Conservation (phyloP, 2,329 filamentous ascomycete genomes). For the Phyllosticta citrichinensis region DNA sequence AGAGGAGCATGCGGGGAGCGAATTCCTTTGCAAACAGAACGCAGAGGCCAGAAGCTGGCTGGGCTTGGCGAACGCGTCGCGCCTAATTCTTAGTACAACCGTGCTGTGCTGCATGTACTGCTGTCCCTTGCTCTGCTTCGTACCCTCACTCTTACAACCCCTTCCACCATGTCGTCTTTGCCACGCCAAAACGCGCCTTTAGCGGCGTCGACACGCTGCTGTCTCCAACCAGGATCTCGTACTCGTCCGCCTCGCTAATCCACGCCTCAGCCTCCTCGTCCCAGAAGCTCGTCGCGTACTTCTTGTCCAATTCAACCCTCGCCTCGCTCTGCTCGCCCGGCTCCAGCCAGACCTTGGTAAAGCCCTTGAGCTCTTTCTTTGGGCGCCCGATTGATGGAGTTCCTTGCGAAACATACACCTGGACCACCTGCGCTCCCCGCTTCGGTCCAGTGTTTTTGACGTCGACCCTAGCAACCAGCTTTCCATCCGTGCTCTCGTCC, state of each 20-base stretch:
- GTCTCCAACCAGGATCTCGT: conserved; percentile 51
- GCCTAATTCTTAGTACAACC: neutral
- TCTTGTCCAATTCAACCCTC: conserved; percentile 48
- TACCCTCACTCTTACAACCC: conserved; percentile 41
- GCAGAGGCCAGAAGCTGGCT: neutral
- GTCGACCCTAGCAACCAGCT: conserved; percentile 21
- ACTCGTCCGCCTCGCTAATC: conserved; percentile 56
- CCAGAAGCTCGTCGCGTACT: conserved; percentile 60
- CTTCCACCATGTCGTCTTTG: conserved; percentile 57
- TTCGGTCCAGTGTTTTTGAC: conserved; percentile 45
- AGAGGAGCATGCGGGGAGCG: neutral
- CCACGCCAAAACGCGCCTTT: conserved; percentile 45
- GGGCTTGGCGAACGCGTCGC: neutral
- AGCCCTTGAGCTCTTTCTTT: conserved; percentile 58
- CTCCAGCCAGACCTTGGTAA: conserved; percentile 52
- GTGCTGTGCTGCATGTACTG: neutral
- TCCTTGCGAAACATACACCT: conserved; percentile 53
- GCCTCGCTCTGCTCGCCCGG: conserved; percentile 48
- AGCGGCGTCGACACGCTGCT: conserved; percentile 47
- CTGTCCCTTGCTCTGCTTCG: neutral
- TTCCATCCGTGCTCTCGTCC: conserved; percentile 12
- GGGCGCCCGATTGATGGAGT: conserved; percentile 48
- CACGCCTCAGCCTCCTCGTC: conserved; percentile 58
- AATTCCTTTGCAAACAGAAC: neutral
- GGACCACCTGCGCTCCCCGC: conserved; percentile 53